phyloP scores from a whole-genome alignment of 306 rosid genomes.

The Citrullus colocynthis region DNA sequence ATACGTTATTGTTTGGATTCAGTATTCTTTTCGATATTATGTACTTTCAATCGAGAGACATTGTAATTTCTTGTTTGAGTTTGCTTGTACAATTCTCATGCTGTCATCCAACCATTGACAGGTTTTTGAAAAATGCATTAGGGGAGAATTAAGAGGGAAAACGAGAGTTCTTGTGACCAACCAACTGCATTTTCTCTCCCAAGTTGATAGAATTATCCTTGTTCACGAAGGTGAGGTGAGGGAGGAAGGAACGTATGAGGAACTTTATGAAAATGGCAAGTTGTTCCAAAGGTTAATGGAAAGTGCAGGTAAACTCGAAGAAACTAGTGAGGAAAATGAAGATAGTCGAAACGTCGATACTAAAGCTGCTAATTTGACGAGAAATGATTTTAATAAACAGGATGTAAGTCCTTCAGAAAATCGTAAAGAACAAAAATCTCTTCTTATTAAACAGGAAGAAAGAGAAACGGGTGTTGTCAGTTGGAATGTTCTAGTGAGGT shows the following conservation, averaged over 20 bases:
- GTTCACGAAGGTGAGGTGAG: conserved; percentile 71
- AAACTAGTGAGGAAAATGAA: conserved; percentile 30
- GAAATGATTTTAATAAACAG: conserved; percentile 20
- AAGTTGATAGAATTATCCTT: conserved; percentile 66
- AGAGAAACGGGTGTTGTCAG: conserved; percentile 78
- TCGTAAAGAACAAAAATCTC: conserved; percentile 45
- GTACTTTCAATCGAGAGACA: neutral
- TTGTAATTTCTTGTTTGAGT: neutral
- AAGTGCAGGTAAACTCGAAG: conserved; percentile 84
- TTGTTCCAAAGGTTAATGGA: conserved; percentile 88
- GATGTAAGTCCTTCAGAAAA: conserved; percentile 26
- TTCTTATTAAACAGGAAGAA: conserved; percentile 74
- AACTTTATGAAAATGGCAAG: conserved; percentile 49
- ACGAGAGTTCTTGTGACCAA: conserved; percentile 87
- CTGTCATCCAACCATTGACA: conserved; percentile 15
- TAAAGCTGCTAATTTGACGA: conserved; percentile 21
- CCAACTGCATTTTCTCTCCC: conserved; percentile 87
- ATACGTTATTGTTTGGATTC: neutral
- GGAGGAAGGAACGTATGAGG: conserved; percentile 87
- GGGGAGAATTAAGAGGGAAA: conserved; percentile 62
- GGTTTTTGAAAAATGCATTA: conserved; percentile 79
- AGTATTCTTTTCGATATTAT: neutral
- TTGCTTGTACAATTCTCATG: conserved; percentile 1
- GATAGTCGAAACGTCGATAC: conserved; percentile 20
- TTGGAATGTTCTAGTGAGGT: conserved; percentile 67